Percentiles rank a stretch among this genome's conserved stretches.
Evolutionary conservation across 345 rosid species (phyloP).

Genomic region (Salix caprea): DNA sequence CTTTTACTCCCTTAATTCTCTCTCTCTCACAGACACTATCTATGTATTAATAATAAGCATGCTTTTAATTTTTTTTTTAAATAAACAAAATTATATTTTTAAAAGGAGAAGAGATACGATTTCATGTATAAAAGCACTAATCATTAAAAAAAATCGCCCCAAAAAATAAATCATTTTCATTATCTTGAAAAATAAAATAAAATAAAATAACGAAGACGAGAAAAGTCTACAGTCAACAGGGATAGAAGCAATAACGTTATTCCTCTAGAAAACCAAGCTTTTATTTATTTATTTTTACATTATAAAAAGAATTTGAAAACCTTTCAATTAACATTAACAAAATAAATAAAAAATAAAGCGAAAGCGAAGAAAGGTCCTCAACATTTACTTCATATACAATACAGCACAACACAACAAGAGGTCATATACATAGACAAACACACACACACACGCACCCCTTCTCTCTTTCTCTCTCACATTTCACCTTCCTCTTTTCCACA

Average conservation of each 20-base stretch:
- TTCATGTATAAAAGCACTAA: not conserved
- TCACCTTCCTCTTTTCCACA: slow-evolving; percentile 37
- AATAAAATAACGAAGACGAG: not conserved
- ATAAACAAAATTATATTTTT: not conserved
- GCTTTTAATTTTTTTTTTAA: too few relatives aligned
- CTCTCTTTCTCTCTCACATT: slow-evolving; percentile 21
- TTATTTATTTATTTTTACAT: not conserved
- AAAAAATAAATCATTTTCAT: not conserved
- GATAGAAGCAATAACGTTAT: slow-evolving; percentile 31
- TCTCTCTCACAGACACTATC: accelerated
- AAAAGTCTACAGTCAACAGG: slow-evolving; percentile 51
- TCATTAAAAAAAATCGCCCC: too few relatives aligned
- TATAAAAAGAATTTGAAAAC: not conserved
- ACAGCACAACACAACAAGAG: slow-evolving; percentile 15
- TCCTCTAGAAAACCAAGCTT: not conserved
- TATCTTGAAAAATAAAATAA: not conserved
- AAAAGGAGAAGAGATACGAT: not conserved
- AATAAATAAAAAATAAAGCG: slow-evolving; percentile 3
- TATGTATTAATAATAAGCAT: too few relatives aligned
- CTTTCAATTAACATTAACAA: not conserved
- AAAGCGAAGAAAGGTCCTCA: slow-evolving; percentile 23
- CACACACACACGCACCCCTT: not conserved
- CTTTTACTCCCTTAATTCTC: not conserved
- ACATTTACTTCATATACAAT: slow-evolving; percentile 30
- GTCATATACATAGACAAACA: slow-evolving; percentile 9